Conservation (phyloP, 305 asterid genomes). For the Solanum hybrid region DNA sequence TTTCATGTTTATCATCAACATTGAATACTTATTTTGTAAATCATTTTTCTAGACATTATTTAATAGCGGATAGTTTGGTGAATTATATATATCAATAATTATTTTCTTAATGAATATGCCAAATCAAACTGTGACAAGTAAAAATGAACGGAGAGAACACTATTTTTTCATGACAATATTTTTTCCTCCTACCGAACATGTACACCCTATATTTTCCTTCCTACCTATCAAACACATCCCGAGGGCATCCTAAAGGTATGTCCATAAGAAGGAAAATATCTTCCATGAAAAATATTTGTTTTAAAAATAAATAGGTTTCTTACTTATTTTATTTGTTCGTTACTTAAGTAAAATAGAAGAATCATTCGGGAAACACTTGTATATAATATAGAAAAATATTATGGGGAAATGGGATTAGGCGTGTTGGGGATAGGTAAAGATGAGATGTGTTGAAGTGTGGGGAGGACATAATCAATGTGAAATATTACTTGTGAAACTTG, state of each 20-base stretch:
- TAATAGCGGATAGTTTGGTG: too few species aligned
- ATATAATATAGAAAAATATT: too few species aligned
- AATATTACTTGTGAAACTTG: not conserved
- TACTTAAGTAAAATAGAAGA: not conserved
- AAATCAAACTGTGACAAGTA: too few species aligned
- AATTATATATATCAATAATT: too few species aligned
- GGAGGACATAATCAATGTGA: not conserved
- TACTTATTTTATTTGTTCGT: not conserved
- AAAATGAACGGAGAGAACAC: too few species aligned
- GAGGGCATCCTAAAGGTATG: not conserved
- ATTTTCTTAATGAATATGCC: too few species aligned
- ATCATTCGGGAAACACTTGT: not conserved
- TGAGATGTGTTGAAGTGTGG: not conserved
- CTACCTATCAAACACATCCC: not conserved
- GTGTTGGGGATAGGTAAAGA: not conserved
- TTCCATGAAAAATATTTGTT: too few species aligned
- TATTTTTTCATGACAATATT: too few species aligned
- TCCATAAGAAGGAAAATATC: not conserved
- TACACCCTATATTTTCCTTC: not conserved
- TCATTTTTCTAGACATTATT: too few species aligned
- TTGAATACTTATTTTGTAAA: too few species aligned
- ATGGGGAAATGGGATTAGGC: not conserved
- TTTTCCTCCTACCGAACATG: too few species aligned
- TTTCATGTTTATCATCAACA: too few species aligned
- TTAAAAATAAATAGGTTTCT: not conserved